phyloP scores from a whole-genome alignment of 2,329 filamentous ascomycete genomes.

The Fusarium denticulatum region DNA sequence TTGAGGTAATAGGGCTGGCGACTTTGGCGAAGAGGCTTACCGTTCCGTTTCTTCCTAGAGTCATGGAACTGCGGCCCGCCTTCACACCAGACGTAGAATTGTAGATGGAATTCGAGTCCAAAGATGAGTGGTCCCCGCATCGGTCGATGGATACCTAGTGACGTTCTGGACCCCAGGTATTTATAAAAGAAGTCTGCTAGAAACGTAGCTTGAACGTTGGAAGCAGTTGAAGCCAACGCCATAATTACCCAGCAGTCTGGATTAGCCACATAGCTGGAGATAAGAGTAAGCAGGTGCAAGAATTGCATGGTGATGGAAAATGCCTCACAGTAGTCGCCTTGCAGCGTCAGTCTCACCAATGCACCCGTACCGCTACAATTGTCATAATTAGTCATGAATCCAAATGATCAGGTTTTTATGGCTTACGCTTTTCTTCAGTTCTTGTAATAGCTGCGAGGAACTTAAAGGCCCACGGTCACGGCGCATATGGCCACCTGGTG shows the following conservation, averaged over 20 bases:
- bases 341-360: neutral
- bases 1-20: neutral
- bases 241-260: neutral
- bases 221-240: neutral
- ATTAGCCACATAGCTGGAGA: neutral
- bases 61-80: neutral
- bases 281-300: neutral
- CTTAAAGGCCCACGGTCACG: neutral
- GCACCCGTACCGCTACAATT: neutral
- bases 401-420: accelerated
- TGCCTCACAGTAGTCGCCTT: neutral
- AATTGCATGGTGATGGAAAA: accelerated
- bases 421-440: neutral
- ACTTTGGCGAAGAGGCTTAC: neutral
- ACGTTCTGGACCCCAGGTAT: neutral
- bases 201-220: neutral
- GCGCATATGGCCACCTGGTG: neutral
- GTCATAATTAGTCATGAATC: accelerated
- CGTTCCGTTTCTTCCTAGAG: neutral
- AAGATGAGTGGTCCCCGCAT: neutral
- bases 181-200: conserved; percentile 1
- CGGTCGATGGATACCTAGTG: neutral
- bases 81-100: conserved; percentile 5
- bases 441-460: neutral
- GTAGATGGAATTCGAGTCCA: neutral